These are phyloP conservation scores for Aspergillus pseudoviridinutans DNA, from an alignment of 2,329 filamentous ascomycete genomes.

Conservation along the genomic window DNA sequence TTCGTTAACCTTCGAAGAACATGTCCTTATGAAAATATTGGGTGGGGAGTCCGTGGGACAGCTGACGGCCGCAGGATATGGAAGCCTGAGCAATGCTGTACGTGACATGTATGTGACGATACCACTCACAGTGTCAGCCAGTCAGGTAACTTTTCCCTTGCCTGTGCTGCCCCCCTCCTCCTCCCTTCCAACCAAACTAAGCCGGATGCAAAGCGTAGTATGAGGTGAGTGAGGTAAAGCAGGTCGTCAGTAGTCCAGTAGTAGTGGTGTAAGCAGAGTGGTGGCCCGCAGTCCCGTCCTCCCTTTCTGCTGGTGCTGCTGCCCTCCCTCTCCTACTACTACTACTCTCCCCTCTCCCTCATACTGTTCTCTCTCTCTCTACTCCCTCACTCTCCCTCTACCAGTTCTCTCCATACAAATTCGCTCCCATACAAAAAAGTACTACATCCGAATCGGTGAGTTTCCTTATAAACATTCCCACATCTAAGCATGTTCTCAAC, in stretches of 20 bases:
- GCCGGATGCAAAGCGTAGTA: not conserved
- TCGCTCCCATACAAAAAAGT: slow-evolving; percentile 35
- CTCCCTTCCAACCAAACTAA: slow-evolving; percentile 8
- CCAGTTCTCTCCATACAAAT: slow-evolving; percentile 33
- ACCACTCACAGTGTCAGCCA: slow-evolving; percentile 18
- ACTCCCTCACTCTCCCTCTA: slow-evolving; percentile 32
- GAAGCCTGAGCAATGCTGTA: slow-evolving; percentile 6
- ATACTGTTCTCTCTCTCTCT: slow-evolving; percentile 26
- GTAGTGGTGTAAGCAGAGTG: not conserved
- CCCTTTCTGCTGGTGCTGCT: slow-evolving; percentile 31
- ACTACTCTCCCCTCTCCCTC: slow-evolving; percentile 22
- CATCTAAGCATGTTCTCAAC: slow-evolving; percentile 19
- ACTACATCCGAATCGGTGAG: slow-evolving; percentile 36
- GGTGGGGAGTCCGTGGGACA: not conserved
- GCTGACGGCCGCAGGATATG: slow-evolving; percentile 7
- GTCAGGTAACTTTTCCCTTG: slow-evolving; percentile 27
- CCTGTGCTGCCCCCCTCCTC: slow-evolving; percentile 23
- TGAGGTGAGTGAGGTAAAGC: slow-evolving; percentile 4
- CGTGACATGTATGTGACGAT: slow-evolving; percentile 20
- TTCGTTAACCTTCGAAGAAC: not conserved
- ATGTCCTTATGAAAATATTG: not conserved
- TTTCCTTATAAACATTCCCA: slow-evolving; percentile 29
- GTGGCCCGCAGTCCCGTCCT: slow-evolving; percentile 21
- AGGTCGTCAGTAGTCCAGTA: slow-evolving; percentile 8
- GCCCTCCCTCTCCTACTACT: slow-evolving; percentile 21